Base-by-base conservation (phyloP, 208 protist species). In the Crithidia brevicula region DNA sequence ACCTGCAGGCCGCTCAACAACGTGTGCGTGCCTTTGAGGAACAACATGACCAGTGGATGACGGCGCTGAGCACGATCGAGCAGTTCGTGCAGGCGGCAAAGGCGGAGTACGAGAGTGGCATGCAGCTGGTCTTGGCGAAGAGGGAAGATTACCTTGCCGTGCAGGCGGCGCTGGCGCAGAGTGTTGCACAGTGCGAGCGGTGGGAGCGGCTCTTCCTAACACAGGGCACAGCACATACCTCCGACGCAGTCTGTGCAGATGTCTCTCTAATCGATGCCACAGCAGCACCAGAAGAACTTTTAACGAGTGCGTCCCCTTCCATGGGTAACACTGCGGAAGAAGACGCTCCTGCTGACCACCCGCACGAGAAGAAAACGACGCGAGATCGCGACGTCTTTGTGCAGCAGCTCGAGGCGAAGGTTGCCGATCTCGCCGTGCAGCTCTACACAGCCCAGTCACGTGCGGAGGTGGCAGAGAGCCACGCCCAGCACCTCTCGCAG, bases 351-450 rank as follows among this genome's bases (percentile, higher is more conserved):
- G n/a, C n/a, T n/a, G n/a, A n/a, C n/a, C n/a, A n/a, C n/a, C n/a
- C n/a, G n/a, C 52, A 31, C 25, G 2, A 2, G 0, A 18, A 47
- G 0, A 18, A 47, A 4, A 20, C 34, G 6, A 36, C 49, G 20
- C 34, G 1, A 6, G 27, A 31, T 31, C 2, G 36, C 36, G 9
- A 8, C 36, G 61, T 31, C 38, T 65, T 77, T 34, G 38, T 59
- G 43, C 42, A 33, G n/a, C 38, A 51, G 15, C 67, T 91, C 22
- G 83, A 93, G 51, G 71, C 76, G 0, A 93, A 93, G 59, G 57
- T 82, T 30, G 77, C 86, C 0, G 83, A 93, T 50, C 77, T 93
- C 40, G 80, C 87, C 2, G 33, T 93, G 25, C 47, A 67, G 20
- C 67, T 93, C 27, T 77, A 72, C 42, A 52, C 74, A 7, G 53